These are phyloP conservation scores for Sordariomycetes sp. DNA, from an alignment of 2,329 filamentous ascomycete species.

Conservation along the genomic window DNA sequence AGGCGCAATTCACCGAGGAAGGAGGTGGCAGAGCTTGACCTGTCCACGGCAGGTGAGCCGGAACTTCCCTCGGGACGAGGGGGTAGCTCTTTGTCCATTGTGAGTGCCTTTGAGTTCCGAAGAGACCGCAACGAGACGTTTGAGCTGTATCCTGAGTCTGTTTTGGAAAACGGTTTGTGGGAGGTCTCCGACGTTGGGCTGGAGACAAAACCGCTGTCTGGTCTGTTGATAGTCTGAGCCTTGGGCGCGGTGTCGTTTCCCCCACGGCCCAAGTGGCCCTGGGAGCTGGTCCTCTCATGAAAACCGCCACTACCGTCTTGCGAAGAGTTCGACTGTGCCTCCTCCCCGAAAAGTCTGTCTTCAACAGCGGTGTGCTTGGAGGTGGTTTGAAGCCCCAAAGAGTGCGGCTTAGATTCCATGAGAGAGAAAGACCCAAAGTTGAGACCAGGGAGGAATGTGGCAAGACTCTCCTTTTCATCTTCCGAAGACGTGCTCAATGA, in stretches of 20 bases:
- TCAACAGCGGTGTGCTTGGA: conserved; percentile 37
- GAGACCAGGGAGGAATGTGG: conserved; percentile 4
- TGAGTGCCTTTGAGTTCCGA: conserved; percentile 18
- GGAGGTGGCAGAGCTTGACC: not conserved
- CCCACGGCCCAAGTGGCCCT: not conserved
- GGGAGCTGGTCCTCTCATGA: not conserved
- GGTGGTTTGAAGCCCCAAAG: conserved; percentile 27
- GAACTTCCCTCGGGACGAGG: not conserved
- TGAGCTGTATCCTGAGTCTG: conserved; percentile 52
- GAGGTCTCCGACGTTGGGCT: conserved; percentile 31
- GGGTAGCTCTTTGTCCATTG: conserved; percentile 14
- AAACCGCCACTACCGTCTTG: not conserved
- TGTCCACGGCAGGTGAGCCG: not conserved
- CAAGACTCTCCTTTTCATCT: not conserved
- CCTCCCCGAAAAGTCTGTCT: conserved; percentile 35
- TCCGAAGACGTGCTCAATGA: not conserved
- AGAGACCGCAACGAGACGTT: conserved; percentile 46
- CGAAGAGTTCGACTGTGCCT: conserved; percentile 6
- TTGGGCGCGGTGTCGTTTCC: not conserved
- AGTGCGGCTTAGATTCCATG: conserved; percentile 15
- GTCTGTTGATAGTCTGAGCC: conserved; percentile 11
- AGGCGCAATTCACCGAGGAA: conserved; percentile 4
- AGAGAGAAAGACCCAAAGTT: conserved; percentile 22
- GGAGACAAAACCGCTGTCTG: conserved; percentile 39
- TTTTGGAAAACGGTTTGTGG: conserved; percentile 34